phyloP scores from a whole-genome alignment of 176 grass and related monocot species.

The Rhynchospora tenuis region DNA sequence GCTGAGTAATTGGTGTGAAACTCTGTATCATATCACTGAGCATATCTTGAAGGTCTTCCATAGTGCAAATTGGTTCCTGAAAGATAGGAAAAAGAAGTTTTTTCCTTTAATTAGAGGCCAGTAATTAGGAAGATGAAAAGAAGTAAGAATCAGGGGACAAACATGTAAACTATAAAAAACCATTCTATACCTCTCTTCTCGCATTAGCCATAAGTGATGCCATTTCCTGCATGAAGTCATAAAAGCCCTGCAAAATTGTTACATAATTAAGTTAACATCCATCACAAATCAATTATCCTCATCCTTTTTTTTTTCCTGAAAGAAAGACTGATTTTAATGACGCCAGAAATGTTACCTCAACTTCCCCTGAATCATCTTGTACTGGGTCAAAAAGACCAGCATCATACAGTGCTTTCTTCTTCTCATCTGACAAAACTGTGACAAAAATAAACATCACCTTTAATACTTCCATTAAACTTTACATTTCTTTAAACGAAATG shows the following conservation, averaged over 20 bases:
- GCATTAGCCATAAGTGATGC: constrained; percentile 66
- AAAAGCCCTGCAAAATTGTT: constrained; percentile 44
- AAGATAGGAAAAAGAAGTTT: not conserved
- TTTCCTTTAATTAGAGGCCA: not conserved
- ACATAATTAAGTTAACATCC: not conserved
- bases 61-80: constrained; percentile 47
- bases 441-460: not conserved
- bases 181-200: constrained; percentile 45
- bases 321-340: not conserved
- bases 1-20: constrained; percentile 22
- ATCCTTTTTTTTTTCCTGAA: not conserved
- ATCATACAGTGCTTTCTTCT: constrained; percentile 62
- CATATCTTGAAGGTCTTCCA: constrained; percentile 68
- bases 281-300: not conserved
- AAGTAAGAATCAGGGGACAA: too few species aligned
- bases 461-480: not conserved
- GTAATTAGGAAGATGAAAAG: not conserved
- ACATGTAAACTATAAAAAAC: not conserved
- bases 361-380: constrained; percentile 53
- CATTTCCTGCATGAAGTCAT: constrained; percentile 91
- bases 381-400: constrained; percentile 54
- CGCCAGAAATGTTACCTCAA: constrained; percentile 31
- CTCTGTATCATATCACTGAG: constrained; percentile 57
- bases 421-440: constrained; percentile 73
- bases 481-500: too few species aligned